Percentiles rank a stretch among this genome's conserved stretches.
phyloP scores from a whole-genome alignment of 1,139 yeast species.

The Meyerozyma carpophila region DNA sequence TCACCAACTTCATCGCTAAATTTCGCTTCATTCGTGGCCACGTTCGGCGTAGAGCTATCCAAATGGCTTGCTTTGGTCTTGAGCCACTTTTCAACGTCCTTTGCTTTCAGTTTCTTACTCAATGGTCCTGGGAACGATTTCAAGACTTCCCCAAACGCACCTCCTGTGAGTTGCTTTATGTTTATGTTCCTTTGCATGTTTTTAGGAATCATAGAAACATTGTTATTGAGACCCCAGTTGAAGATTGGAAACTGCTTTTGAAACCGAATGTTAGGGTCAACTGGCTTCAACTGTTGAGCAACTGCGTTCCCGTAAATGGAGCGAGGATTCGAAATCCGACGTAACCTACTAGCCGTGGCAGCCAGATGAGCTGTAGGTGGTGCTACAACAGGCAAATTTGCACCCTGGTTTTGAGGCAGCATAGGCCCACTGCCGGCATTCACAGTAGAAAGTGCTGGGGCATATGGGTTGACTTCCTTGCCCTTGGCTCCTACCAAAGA shows the following conservation, averaged over 20 bases:
- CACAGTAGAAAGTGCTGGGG: constrained; percentile 29
- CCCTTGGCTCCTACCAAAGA: constrained; percentile 40
- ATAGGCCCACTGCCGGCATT: background rate
- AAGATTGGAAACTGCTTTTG: constrained; percentile 76
- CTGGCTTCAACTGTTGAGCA: constrained; percentile 13
- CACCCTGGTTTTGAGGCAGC: background rate
- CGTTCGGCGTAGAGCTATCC: background rate
- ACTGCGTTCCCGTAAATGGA: constrained; percentile 18
- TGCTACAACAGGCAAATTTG: background rate
- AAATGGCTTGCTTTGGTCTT: constrained; percentile 12
- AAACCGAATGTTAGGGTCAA: constrained; percentile 30
- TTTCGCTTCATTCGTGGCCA: constrained; percentile 17
- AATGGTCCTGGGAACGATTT: constrained; percentile 62
- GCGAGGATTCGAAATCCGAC: constrained; percentile 26
- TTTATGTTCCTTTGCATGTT: constrained; percentile 1
- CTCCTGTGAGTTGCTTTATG: background rate
- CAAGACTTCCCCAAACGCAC: background rate
- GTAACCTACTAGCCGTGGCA: constrained; percentile 13
- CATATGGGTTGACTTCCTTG: constrained; percentile 41
- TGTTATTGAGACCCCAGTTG: constrained; percentile 53
- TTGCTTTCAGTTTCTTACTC: constrained; percentile 51
- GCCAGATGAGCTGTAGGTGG: background rate
- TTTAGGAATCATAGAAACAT: constrained; percentile 26
- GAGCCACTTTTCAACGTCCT: constrained; percentile 63
- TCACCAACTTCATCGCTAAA: constrained; percentile 22